Conservation (phyloP, 2,329 filamentous ascomycete species). For the Sporothrix luriei region DNA sequence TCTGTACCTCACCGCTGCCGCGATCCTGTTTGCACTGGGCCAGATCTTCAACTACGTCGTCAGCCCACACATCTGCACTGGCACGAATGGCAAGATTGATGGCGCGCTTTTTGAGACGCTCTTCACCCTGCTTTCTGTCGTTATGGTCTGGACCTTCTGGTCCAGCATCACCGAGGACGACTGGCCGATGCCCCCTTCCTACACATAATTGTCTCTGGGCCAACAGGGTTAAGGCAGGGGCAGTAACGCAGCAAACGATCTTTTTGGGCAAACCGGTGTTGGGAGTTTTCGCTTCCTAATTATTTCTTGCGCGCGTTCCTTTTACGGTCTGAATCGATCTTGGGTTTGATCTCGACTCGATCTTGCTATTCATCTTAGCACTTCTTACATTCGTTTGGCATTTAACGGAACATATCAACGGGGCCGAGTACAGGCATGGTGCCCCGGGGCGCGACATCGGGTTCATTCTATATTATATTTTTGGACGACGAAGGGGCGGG, state of each 20-base stretch:
- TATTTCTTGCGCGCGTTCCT: neutral
- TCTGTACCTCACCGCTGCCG: conserved; percentile 77
- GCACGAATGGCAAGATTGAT: conserved; percentile 83
- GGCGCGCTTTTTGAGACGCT: conserved; percentile 90
- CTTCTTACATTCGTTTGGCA: conserved; percentile 30
- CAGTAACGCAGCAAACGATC: conserved; percentile 15
- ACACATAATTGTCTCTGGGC: conserved; percentile 28
- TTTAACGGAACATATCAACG: conserved; percentile 23
- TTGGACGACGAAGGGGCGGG: neutral
- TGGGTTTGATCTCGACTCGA: neutral
- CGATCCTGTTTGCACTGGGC: conserved; percentile 81
- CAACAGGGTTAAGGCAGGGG: neutral
- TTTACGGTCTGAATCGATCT: conserved; percentile 25
- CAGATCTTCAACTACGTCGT: conserved; percentile 96
- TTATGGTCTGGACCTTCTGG: conserved; percentile 93
- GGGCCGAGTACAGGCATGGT: conserved; percentile 23
- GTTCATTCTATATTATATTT: neutral
- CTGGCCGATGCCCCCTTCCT: conserved; percentile 69
- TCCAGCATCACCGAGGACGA: conserved; percentile 98
- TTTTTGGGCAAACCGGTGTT: conserved; percentile 27
- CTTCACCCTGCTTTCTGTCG: conserved; percentile 83
- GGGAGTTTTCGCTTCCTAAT: conserved; percentile 26
- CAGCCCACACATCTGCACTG: conserved; percentile 86
- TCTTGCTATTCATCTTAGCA: conserved; percentile 8
- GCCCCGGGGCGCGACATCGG: conserved; percentile 25